A percentile compares a stretch with the other conserved stretches of the same genome.
Conservation (phyloP, 495 filamentous ascomycete genomes). For the Tuber aestivum region DNA sequence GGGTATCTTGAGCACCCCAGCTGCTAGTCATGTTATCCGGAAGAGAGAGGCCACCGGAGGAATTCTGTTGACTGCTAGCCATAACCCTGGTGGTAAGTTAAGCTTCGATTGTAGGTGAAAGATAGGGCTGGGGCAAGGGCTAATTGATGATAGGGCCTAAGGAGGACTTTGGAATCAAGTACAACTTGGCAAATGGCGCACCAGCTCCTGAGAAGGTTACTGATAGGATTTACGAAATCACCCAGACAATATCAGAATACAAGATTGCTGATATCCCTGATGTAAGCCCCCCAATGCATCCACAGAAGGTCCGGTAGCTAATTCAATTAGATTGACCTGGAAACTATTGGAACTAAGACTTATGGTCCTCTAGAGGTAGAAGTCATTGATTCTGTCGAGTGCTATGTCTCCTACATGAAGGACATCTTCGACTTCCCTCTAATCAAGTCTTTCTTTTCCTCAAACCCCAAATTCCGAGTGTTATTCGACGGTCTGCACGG, state of each 20-base stretch:
- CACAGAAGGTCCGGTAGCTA: not conserved
- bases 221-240: constrained; percentile 90
- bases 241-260: constrained; percentile 83
- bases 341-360: constrained; percentile 70
- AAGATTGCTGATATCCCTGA: constrained; percentile 83
- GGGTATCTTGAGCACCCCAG: constrained; percentile 93
- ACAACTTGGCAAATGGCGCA: constrained; percentile 92
- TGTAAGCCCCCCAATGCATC: constrained; percentile 22
- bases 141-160: constrained; percentile 61
- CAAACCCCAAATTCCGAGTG: constrained; percentile 88
- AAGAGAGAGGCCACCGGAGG: constrained; percentile 90
- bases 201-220: constrained; percentile 92
- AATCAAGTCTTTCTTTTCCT: constrained; percentile 83
- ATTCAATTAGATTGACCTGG: constrained; percentile 58
- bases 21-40: constrained; percentile 90
- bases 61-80: constrained; percentile 91
- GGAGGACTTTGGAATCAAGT: constrained; percentile 98
- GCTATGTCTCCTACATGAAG: constrained; percentile 93
- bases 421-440: constrained; percentile 95
- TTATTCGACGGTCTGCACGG: constrained; percentile 91
- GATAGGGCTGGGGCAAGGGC: not conserved
- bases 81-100: constrained; percentile 89
- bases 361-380: constrained; percentile 88
- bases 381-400: constrained; percentile 81
- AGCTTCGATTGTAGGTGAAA: not conserved